A percentile compares a stretch with the other conserved stretches of the same genome.
Evolutionary conservation across 805 yeast genomes (phyloP).

Genomic region (Metschnikowia drakensbergensis): DNA sequence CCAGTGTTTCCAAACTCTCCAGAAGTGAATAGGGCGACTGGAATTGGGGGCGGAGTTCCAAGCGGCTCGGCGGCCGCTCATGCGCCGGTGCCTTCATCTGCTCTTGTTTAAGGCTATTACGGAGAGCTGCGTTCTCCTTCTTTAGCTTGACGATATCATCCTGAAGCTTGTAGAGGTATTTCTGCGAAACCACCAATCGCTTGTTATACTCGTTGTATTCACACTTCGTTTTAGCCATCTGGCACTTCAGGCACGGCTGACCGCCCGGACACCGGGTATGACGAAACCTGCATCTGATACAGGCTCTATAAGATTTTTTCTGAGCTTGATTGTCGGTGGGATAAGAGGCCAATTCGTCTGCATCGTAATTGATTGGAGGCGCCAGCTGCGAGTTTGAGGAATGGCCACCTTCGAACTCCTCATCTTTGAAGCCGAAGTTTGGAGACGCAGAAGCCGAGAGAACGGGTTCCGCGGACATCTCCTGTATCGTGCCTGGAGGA

Average conservation of each 20-base stretch:
- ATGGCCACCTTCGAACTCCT: not conserved
- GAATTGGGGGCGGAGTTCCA: not conserved
- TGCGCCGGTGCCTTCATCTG: conserved; percentile 12
- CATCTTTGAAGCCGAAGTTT: not conserved
- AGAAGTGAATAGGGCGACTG: conserved; percentile 8
- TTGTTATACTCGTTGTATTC: conserved; percentile 70
- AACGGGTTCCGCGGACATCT: not conserved
- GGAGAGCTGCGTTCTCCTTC: conserved; percentile 58
- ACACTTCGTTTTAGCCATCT: conserved; percentile 52
- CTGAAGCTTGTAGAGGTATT: conserved; percentile 62
- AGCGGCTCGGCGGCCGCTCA: not conserved
- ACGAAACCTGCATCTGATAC: conserved; percentile 65
- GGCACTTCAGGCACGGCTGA: conserved; percentile 65
- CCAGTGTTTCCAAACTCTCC: conserved; percentile 6
- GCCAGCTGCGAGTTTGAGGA: not conserved
- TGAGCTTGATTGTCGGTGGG: conserved; percentile 10
- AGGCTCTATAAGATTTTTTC: conserved; percentile 42
- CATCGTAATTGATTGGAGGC: not conserved
- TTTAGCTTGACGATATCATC: conserved; percentile 63
- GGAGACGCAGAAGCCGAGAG: not conserved
- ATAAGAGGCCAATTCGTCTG: conserved; percentile 3
- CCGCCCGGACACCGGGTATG: conserved; percentile 80
- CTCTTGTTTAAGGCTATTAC: conserved; percentile 39
- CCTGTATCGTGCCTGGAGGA: not conserved
- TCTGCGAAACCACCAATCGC: conserved; percentile 70